Evolutionary conservation across 257 asterid genomes (phyloP).

Genomic region (Linderniella brevidens): DNA sequence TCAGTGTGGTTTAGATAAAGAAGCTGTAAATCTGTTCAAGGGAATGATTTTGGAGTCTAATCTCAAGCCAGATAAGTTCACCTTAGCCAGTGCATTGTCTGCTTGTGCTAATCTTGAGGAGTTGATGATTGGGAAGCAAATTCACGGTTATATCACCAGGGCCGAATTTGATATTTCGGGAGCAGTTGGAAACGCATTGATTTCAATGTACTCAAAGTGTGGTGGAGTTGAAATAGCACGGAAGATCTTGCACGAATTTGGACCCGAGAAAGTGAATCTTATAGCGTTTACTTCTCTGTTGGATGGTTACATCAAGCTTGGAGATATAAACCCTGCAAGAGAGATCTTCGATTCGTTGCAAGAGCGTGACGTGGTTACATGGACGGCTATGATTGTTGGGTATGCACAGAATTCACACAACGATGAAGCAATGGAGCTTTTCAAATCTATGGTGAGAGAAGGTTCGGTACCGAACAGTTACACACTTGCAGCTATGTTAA

Average conservation of each 20-base stretch:
- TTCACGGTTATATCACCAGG: constrained; percentile 48
- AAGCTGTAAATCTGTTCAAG: constrained; percentile 40
- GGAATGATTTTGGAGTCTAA: constrained; percentile 34
- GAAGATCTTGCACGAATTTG: constrained; percentile 22
- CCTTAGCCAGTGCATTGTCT: constrained; percentile 54
- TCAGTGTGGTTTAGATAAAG: constrained; percentile 41
- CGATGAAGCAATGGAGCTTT: constrained; percentile 49
- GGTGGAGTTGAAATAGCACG: constrained; percentile 47
- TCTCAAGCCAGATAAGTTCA: constrained; percentile 45
- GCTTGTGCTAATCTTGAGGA: constrained; percentile 55
- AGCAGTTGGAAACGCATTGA: constrained; percentile 59
- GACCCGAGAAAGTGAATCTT: constrained; percentile 24
- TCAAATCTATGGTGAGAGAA: constrained; percentile 37
- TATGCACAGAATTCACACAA: constrained; percentile 45
- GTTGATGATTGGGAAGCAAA: constrained; percentile 43
- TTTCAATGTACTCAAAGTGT: constrained; percentile 68
- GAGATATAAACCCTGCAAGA: constrained; percentile 68
- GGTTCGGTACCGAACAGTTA: constrained; percentile 58
- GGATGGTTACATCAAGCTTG: constrained; percentile 68
- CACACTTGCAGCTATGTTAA: constrained; percentile 67
- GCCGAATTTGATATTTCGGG: constrained; percentile 31
- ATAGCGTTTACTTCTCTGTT: constrained; percentile 70
- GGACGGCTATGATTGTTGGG: constrained; percentile 92
- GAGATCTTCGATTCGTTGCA: constrained; percentile 46
- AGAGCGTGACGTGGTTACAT: constrained; percentile 68